A percentile compares a stretch with the other conserved stretches of the same genome.
These are phyloP conservation scores for Hericium coralloides DNA, from an alignment of 768 basidiomycete species.

Conservation along the genomic window DNA sequence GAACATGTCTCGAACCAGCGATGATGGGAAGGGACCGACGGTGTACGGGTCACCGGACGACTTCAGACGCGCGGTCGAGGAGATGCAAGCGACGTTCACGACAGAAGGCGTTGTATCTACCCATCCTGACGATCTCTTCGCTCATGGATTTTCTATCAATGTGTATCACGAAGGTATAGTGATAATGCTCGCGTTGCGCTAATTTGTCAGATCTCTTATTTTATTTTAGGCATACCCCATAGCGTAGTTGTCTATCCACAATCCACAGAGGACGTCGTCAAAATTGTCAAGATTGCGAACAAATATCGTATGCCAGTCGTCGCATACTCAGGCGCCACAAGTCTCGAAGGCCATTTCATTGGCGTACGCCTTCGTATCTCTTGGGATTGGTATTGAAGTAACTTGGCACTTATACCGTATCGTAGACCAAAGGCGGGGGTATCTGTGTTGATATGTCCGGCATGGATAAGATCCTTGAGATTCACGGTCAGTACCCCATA, in stretches of 20 bases:
- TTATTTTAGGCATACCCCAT: slow-evolving; percentile 31
- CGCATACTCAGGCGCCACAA: slow-evolving; percentile 76
- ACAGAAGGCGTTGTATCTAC: slow-evolving; percentile 11
- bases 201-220: background rate
- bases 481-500: slow-evolving; percentile 49
- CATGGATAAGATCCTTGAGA: slow-evolving; percentile 73
- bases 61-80: slow-evolving; percentile 19
- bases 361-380: slow-evolving; percentile 34
- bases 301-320: slow-evolving; percentile 71
- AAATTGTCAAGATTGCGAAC: slow-evolving; percentile 65
- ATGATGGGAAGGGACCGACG: background rate
- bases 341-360: slow-evolving; percentile 68
- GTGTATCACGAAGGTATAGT: slow-evolving; percentile 15
- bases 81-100: slow-evolving; percentile 12
- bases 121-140: slow-evolving; percentile 12
- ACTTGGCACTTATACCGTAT: background rate
- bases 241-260: slow-evolving; percentile 57
- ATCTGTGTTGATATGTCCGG: slow-evolving; percentile 73
- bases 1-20: background rate
- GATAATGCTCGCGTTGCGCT: background rate
- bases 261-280: slow-evolving; percentile 74
- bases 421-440: slow-evolving; percentile 33
- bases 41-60: slow-evolving; percentile 19
- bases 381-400: background rate
- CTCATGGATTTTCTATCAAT: slow-evolving; percentile 20